Base-by-base conservation (phyloP, 768 basidiomycete species). In the Psilocybe cubensis region DNA sequence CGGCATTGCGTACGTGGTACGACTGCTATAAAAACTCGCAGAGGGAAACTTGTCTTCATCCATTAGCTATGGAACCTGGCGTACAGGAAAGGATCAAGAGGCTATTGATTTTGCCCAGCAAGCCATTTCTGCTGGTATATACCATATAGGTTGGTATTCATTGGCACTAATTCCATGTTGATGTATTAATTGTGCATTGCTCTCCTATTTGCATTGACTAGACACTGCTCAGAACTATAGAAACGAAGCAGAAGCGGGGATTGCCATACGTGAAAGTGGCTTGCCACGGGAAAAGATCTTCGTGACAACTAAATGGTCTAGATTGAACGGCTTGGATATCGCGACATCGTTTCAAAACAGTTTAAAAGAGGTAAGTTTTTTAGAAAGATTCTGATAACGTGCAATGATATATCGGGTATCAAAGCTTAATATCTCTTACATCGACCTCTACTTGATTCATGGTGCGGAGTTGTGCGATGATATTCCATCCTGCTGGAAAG, bases 401-500 rank as follows among this genome's bases (percentile, higher is more conserved):
- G 10, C 2, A 18, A 29, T 35, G 21, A 38, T 6, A 11, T 38
- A 38, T 38, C 12, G 35, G 4, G 12, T 38, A 14, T n/a, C 35
- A 10, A 11, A 89, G 88, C 77, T 89, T 14, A 86, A 83, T 0
- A 72, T 90, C 7, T 63, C 76, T 1, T 87, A 86, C 60, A 80
- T 91, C 10, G 87, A 92, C 68, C 70, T 91, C 25, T 91, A 91
- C 69, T 79, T 91, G 24, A 84, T 91, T 41, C 88, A 91, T 67
- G 62, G 68, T 47, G 85, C 87, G 8, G 62, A 73, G 3, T 66
- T 83, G 24, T 84, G 81, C 7, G 61, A 69, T 38, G 82, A 88
- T 56, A 85, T 87, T 44, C 80, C 82, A 1, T 80, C 78, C 27
- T 76, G 76, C 3, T 90, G 88, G 88, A 77, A 74, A 41, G 73